phyloP scores from a whole-genome alignment of 2,329 filamentous ascomycete genomes.

The Ophiobolus disseminans region DNA sequence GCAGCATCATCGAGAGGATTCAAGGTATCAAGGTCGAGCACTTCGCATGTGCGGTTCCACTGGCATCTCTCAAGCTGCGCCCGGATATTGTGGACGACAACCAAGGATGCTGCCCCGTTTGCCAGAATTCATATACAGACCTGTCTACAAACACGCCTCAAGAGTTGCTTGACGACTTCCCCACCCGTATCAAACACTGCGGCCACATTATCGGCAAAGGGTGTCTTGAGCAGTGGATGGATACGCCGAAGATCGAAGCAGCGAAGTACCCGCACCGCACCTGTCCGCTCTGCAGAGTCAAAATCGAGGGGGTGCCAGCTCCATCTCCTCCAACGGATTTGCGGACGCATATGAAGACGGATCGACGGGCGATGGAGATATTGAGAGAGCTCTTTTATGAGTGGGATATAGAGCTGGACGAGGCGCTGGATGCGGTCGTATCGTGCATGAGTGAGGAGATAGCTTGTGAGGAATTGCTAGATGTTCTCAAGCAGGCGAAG shows the following conservation, averaged over 20 bases:
- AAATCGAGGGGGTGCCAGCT: slow-evolving; percentile 17
- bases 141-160: slow-evolving; percentile 9
- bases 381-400: slow-evolving; percentile 12
- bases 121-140: slow-evolving; percentile 28
- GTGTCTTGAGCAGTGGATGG: slow-evolving; percentile 34
- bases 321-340: slow-evolving; percentile 5
- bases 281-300: slow-evolving; percentile 29
- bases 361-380: slow-evolving; percentile 8
- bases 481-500: slow-evolving; percentile 3
- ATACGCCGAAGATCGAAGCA: slow-evolving; percentile 25
- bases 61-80: slow-evolving; percentile 8
- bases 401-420: slow-evolving; percentile 16
- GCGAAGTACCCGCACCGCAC: slow-evolving; percentile 28
- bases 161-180: slow-evolving; percentile 28
- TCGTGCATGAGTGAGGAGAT: slow-evolving; percentile 29
- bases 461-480: slow-evolving; percentile 17
- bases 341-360: slow-evolving; percentile 8
- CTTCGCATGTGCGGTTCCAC: slow-evolving; percentile 30
- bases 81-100: slow-evolving; percentile 10
- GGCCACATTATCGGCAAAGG: slow-evolving; percentile 32
- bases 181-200: slow-evolving; percentile 35
- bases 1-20: slow-evolving; percentile 6
- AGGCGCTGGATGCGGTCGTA: slow-evolving; percentile 16
- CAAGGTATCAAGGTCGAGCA: slow-evolving; percentile 15
- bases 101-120: slow-evolving; percentile 23